Percentiles rank a stretch among this genome's conserved stretches.
Evolutionary conservation across 257 asterid species (phyloP).

Genomic region (Solanum etuberosum): DNA sequence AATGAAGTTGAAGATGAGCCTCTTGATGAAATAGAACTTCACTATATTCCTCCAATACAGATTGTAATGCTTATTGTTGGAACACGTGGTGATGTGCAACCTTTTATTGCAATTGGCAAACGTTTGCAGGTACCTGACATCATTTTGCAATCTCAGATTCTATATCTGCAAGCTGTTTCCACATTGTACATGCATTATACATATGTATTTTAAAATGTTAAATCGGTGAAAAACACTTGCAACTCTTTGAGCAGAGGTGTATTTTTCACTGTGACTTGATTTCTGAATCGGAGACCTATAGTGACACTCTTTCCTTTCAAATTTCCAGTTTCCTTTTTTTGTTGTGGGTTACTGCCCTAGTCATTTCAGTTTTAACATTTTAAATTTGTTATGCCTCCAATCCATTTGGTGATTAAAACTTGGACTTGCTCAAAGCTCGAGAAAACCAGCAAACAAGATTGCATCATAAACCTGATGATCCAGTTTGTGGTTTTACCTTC

Average conservation of each 20-base stretch:
- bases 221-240: neutral
- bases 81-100: slow-evolving; percentile 97
- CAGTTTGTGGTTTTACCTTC: neutral
- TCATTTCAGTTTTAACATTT: neutral
- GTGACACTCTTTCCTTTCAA: neutral
- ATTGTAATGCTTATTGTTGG: slow-evolving; percentile 94
- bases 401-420: neutral
- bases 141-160: neutral
- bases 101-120: slow-evolving; percentile 92
- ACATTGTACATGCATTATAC: neutral
- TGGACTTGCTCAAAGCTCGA: neutral
- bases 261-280: neutral
- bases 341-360: neutral
- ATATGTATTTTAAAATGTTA: neutral
- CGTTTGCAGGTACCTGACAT: slow-evolving; percentile 45
- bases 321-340: neutral
- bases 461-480: neutral
- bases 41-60: slow-evolving; percentile 70
- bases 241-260: neutral
- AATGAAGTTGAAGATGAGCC: slow-evolving; percentile 48
- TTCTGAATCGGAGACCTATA: neutral
- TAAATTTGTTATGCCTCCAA: neutral
- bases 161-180: neutral
- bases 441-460: neutral
- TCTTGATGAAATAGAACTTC: slow-evolving; percentile 55